Percentiles rank a stretch among this genome's conserved stretches.
Conservation (phyloP, 2,329 filamentous ascomycete species). For the Teratosphaeria viscida region DNA sequence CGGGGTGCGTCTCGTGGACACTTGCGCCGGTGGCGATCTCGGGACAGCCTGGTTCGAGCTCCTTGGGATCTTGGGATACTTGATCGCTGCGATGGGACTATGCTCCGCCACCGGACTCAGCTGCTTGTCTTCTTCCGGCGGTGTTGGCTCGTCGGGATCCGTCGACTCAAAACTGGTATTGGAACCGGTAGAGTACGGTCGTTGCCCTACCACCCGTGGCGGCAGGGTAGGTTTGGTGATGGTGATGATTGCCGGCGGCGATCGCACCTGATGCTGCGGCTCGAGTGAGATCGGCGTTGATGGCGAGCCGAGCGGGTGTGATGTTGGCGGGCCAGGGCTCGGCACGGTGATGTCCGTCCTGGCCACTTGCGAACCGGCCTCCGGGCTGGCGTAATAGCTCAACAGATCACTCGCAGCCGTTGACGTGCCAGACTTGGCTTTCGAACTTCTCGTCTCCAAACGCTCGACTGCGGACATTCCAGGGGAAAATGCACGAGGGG, state of each 20-base stretch:
- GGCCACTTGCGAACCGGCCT: constrained; percentile 7
- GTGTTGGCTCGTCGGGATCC: constrained; percentile 36
- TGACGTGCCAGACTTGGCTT: constrained; percentile 3
- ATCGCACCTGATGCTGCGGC: constrained; percentile 10
- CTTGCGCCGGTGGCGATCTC: constrained; percentile 2
- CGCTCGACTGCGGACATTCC: neutral
- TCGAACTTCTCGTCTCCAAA: neutral
- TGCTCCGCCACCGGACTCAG: constrained; percentile 33
- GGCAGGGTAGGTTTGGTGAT: constrained; percentile 16
- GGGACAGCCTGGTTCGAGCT: constrained; percentile 37
- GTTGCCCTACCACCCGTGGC: constrained; percentile 12
- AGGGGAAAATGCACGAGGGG: constrained; percentile 2
- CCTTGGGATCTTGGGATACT: constrained; percentile 40
- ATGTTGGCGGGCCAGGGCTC: neutral
- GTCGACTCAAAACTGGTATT: constrained; percentile 39
- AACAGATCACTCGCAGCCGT: constrained; percentile 11
- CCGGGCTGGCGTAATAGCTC: constrained; percentile 23
- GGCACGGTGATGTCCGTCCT: constrained; percentile 2
- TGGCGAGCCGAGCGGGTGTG: constrained; percentile 4
- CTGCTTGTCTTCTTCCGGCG: constrained; percentile 32
- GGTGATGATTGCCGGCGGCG: constrained; percentile 12
- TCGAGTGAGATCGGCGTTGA: constrained; percentile 16
- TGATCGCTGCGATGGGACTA: constrained; percentile 33
- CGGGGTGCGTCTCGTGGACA: neutral
- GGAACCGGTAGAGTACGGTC: constrained; percentile 15